Conservation (phyloP, 2,329 filamentous ascomycete genomes). For the Talaromyces sp. region DNA sequence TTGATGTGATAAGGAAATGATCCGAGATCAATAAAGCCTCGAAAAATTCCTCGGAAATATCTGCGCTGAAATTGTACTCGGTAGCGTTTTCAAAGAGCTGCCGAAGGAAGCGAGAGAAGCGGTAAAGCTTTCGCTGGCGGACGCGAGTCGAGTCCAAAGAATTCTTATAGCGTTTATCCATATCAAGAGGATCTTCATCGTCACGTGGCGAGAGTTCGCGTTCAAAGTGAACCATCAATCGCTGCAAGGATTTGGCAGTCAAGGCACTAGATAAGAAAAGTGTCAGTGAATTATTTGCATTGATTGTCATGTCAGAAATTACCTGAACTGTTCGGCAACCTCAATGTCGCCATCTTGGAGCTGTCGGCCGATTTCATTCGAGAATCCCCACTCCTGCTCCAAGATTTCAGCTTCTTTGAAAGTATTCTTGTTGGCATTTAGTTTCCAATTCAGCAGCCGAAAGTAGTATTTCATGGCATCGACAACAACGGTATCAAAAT, state of each 20-base stretch:
- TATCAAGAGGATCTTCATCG: slow-evolving; percentile 77
- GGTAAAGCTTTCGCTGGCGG: slow-evolving; percentile 90
- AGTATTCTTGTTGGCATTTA: slow-evolving; percentile 95
- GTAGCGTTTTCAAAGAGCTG: slow-evolving; percentile 95
- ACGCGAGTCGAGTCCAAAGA: slow-evolving; percentile 94
- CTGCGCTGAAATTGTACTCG: slow-evolving; percentile 77
- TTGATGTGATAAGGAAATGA: slow-evolving; percentile 78
- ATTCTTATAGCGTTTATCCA: slow-evolving; percentile 96
- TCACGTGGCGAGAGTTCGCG: slow-evolving; percentile 79
- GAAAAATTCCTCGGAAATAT: slow-evolving; percentile 69
- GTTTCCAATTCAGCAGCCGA: slow-evolving; percentile 96
- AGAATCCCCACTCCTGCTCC: slow-evolving; percentile 97
- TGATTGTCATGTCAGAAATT: slow-evolving; percentile 5
- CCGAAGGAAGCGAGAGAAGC: slow-evolving; percentile 84
- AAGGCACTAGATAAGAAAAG: slow-evolving; percentile 53
- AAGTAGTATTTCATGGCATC: slow-evolving; percentile 97
- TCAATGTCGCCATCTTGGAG: slow-evolving; percentile 93
- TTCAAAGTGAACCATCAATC: slow-evolving; percentile 86
- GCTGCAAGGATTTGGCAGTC: slow-evolving; percentile 85
- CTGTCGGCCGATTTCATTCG: slow-evolving; percentile 84
- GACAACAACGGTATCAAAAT: slow-evolving; percentile 85
- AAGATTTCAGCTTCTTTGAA: slow-evolving; percentile 98
- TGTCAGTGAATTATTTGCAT: slow-evolving; percentile 20
- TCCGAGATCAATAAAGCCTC: slow-evolving; percentile 74
- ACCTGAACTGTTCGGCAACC: slow-evolving; percentile 93